Percentiles rank a stretch among this genome's conserved stretches.
These are phyloP conservation scores for Cucurbita ficifolia DNA, from an alignment of 306 rosid species.

Conservation along the genomic window DNA sequence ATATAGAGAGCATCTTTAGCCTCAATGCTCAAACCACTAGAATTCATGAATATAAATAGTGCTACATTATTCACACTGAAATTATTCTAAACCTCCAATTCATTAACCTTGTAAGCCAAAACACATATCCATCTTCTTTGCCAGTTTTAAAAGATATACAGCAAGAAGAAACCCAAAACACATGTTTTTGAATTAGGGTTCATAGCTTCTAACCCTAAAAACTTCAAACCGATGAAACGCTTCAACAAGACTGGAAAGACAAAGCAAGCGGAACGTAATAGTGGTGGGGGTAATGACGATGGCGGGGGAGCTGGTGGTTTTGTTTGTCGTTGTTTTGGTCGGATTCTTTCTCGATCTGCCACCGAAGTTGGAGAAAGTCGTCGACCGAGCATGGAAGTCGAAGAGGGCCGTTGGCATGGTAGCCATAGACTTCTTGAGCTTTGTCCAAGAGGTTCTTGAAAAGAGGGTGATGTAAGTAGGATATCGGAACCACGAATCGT, in stretches of 20 bases:
- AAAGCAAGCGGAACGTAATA: background rate
- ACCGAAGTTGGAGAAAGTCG: constrained; percentile 6
- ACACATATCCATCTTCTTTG: background rate
- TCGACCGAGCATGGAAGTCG: constrained; percentile 58
- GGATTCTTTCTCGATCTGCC: background rate
- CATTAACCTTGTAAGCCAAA: background rate
- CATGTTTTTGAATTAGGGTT: background rate
- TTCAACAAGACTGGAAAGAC: constrained; percentile 1
- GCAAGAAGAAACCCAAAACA: background rate
- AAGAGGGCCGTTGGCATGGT: constrained; percentile 62
- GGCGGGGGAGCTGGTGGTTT: background rate
- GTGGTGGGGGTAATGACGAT: background rate
- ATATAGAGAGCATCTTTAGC: background rate
- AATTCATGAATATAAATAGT: background rate
- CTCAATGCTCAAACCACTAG: background rate
- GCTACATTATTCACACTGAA: background rate
- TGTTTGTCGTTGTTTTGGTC: background rate
- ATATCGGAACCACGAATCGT: constrained; percentile 40
- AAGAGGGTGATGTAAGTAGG: constrained; percentile 53
- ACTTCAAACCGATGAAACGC: background rate
- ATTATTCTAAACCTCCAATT: background rate
- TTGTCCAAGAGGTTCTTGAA: constrained; percentile 42
- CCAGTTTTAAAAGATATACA: background rate
- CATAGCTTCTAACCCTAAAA: background rate
- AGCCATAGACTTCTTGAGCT: constrained; percentile 55